Base-by-base conservation (phyloP, 2,329 filamentous ascomycete species). In the Bipolaris bicolor region DNA sequence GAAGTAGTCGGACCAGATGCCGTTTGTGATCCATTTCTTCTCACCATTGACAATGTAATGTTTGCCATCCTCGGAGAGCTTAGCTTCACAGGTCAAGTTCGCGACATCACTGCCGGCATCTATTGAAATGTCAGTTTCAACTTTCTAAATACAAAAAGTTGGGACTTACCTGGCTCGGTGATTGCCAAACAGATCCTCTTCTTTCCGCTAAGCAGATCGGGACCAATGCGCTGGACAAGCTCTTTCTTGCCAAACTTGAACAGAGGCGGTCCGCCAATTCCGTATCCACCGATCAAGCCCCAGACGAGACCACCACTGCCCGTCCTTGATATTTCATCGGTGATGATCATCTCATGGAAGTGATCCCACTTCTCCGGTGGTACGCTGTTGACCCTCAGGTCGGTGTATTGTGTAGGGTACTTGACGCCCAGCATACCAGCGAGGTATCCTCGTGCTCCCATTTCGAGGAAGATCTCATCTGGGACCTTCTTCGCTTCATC, bases 1-100 rank as follows among this genome's bases (percentile, higher is more conserved):
- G 83, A 98, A 98, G 82, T 98, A 99, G 78, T 99, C 95, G 61
- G 84, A 86, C 92, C 92, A 97, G 72, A 97, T 87, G 72, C 95
- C 95, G 80, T 99, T 99, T 71, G 94, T 98, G 78, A 98, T 98
- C 94, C 95, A 98, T 82, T 99, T 99, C 90, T 99, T 98, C 86
- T 97, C 94, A 53, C 95, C 95, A 74, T 98, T 99, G 79, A 99
- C 95, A 67, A 98, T 98, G 80, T 96, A 99, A 81, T 98, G 92
- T 83, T 98, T 98, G 73, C 95, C 95, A 71, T 99, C 95, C 68
- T 95, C 90, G 62, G 86, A 91, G 56, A 98, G 85, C 83, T 97
- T 97, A 24, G 95, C 95, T 83, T 98, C 93, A 78, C 94, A 98
- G 13, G 89, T 95, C 66, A 99, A 77, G 79, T 97, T 98, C 58